A percentile compares a stretch with the other conserved stretches of the same genome.
Evolutionary conservation across 2,329 filamentous ascomycete species (phyloP).

Genomic region (Stenocarpella maydis): DNA sequence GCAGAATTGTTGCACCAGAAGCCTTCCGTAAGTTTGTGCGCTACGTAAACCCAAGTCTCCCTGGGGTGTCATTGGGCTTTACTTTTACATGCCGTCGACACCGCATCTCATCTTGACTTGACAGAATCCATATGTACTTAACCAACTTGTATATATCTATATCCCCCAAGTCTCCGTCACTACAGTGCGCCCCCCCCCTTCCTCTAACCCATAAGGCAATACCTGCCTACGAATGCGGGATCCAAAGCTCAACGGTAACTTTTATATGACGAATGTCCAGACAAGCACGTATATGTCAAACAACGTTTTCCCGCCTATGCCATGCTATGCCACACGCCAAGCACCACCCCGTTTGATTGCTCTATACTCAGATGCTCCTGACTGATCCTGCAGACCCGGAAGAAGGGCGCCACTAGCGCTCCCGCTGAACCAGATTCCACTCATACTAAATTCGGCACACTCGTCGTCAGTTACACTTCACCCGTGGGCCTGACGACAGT

Average conservation of each 20-base stretch:
- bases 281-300: not conserved
- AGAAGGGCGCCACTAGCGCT: constrained; percentile 53
- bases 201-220: constrained; percentile 1
- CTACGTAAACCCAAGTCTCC: not conserved
- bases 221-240: constrained; percentile 6
- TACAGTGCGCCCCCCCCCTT: not conserved
- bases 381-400: constrained; percentile 4
- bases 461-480: constrained; percentile 21
- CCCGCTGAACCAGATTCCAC: constrained; percentile 67
- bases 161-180: not conserved
- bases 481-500: not conserved
- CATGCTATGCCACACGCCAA: not conserved
- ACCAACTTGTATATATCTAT: constrained; percentile 12
- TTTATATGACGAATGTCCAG: constrained; percentile 11
- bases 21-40: no score
- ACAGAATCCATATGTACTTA: not conserved
- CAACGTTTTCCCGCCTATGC: constrained; percentile 5
- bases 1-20: not conserved
- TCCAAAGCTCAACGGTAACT: constrained; percentile 5
- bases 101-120: not conserved
- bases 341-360: not conserved
- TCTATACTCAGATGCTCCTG: constrained; percentile 12
- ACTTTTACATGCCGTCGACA: not conserved
- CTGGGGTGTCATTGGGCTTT: not conserved
- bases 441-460: constrained; percentile 58